Conservation (phyloP, 1,284 basidiomycete species). For the Puccinia hordei region DNA sequence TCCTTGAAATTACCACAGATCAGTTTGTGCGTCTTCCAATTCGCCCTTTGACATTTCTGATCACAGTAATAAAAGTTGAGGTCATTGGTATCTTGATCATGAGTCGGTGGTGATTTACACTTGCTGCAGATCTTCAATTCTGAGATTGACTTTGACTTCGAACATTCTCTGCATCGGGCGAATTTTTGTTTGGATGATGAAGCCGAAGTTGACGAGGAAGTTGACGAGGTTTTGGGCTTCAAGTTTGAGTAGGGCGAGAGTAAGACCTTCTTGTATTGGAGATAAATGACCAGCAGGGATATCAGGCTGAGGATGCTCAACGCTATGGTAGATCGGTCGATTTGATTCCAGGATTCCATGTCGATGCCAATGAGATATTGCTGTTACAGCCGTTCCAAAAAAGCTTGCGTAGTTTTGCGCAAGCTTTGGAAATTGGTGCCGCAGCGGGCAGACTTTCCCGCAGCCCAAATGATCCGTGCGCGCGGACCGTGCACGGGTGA, state of each 20-base stretch:
- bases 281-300: constrained; percentile 13
- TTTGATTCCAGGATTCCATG: constrained; percentile 5
- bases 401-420: too few relatives aligned
- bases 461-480: too few relatives aligned
- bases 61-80: constrained; percentile 36
- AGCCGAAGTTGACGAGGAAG: background rate
- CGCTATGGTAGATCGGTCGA: background rate
- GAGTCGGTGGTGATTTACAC: background rate
- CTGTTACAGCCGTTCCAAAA: too few relatives aligned
- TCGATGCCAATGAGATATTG: background rate
- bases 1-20: constrained; percentile 45
- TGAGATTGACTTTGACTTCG: constrained; percentile 8
- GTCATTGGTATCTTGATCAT: background rate
- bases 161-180: constrained; percentile 25
- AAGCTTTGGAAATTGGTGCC: too few relatives aligned
- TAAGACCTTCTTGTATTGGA: constrained; percentile 21
- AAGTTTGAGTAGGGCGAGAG: constrained; percentile 24
- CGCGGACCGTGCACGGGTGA: too few relatives aligned
- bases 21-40: constrained; percentile 46
- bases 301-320: constrained; percentile 25
- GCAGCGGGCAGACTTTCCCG: too few relatives aligned
- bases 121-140: constrained; percentile 39
- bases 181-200: background rate
- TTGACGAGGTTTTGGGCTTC: background rate
- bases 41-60: constrained; percentile 30